These are phyloP conservation scores for Tritrichomonas foetus DNA, from an alignment of 208 protist species.

Conservation along the genomic window DNA sequence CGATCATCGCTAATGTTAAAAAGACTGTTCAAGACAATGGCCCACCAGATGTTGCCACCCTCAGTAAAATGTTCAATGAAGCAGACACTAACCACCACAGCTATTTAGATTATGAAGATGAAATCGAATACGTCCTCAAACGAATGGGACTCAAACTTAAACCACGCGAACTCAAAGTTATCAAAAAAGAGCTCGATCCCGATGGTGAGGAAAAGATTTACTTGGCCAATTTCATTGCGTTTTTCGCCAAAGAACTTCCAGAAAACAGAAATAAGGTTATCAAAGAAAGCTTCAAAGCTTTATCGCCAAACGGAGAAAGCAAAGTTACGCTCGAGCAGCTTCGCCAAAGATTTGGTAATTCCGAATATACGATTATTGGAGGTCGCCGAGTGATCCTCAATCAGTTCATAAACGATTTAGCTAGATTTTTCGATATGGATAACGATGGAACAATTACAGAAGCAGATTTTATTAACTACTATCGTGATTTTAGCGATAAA, in stretches of 20 bases:
- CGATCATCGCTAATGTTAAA: no score
- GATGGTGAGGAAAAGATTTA: neutral
- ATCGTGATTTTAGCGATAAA: neutral
- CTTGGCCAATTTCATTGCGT: neutral
- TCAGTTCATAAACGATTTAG: neutral
- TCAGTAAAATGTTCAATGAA: neutral
- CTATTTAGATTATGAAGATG: neutral
- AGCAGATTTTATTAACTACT: neutral
- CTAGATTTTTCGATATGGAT: neutral
- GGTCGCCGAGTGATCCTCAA: neutral
- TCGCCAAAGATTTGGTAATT: neutral
- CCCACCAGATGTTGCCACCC: no score
- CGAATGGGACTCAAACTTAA: neutral
- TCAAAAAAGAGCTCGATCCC: neutral
- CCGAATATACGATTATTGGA: neutral
- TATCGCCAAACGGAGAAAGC: neutral
- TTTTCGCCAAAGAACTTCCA: neutral
- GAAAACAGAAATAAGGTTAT: neutral
- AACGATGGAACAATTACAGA: neutral
- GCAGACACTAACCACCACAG: neutral
- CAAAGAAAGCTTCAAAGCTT: neutral
- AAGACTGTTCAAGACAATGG: no score
- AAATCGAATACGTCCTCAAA: neutral
- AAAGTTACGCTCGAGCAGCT: neutral
- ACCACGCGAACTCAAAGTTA: neutral